phyloP scores from a whole-genome alignment of 2,329 filamentous ascomycete genomes.

The Epichloe gansuensis region DNA sequence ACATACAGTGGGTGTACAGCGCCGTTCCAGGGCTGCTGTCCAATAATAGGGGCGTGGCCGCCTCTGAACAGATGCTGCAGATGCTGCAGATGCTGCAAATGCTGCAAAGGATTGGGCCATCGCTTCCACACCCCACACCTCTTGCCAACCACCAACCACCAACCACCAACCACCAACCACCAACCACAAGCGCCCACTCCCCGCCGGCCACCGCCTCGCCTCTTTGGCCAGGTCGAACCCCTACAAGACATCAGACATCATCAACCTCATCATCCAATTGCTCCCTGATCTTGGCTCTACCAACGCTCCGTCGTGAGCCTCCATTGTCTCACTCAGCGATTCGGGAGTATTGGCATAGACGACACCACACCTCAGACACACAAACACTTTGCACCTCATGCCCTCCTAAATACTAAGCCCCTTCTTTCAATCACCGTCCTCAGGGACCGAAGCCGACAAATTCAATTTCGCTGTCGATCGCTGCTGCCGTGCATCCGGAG shows the following conservation, averaged over 20 bases:
- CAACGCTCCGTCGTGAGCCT: neutral
- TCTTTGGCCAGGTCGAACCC: constrained; percentile 5
- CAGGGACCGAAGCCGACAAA: neutral
- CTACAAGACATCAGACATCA: neutral
- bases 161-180: neutral
- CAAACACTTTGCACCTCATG: neutral
- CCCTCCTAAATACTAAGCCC: neutral
- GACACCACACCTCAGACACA: no score
- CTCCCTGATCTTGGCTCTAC: neutral
- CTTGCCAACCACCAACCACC: neutral
- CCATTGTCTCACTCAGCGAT: neutral
- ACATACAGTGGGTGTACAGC: no score
- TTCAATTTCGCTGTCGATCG: neutral
- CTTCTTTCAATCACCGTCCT: neutral
- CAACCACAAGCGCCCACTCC: neutral
- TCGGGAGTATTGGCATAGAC: neutral
- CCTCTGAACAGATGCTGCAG: no score
- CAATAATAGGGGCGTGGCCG: no score
- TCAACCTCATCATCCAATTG: constrained; percentile 3
- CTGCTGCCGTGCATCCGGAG: neutral
- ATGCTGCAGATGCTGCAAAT: no score
- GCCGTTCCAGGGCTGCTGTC: no score
- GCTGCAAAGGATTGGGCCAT: no score
- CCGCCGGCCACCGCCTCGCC: constrained; percentile 3
- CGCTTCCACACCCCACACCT: no score